A percentile compares a stretch with the other conserved stretches of the same genome.
These are phyloP conservation scores for Coniferiporia weirii DNA, from an alignment of 1,284 basidiomycete species.

Conservation along the genomic window DNA sequence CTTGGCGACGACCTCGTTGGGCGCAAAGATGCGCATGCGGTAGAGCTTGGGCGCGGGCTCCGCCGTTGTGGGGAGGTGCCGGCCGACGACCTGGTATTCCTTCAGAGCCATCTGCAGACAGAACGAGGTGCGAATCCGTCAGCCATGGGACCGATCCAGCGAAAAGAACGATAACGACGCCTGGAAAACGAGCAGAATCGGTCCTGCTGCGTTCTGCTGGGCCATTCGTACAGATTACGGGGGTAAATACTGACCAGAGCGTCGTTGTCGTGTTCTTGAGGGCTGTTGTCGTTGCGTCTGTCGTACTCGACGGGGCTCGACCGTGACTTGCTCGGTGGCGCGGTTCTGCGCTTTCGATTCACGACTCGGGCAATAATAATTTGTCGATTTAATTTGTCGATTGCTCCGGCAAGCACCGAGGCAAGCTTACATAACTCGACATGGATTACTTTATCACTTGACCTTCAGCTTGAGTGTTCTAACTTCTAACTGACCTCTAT, in stretches of 20 bases:
- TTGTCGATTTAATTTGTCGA: no score
- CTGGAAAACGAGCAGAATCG: neutral
- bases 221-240: neutral
- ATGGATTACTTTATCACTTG: no score
- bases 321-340: no score
- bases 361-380: no score
- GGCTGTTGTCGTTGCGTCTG: neutral
- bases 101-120: constrained; percentile 19
- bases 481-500: no score
- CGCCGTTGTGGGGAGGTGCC: constrained; percentile 91
- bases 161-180: neutral
- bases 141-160: constrained; percentile 9
- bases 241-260: neutral
- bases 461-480: no score
- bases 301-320: neutral
- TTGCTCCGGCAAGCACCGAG: no score
- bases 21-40: constrained; percentile 99
- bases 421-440: no score
- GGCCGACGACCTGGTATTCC: constrained; percentile 98
- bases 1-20: constrained; percentile 98
- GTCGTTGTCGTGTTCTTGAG: constrained; percentile 4
- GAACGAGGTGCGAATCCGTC: constrained; percentile 6
- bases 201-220: neutral
- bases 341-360: no score
- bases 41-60: constrained; percentile 96